Conservation (phyloP, 208 protist species). For the Leishmania amazonensis region DNA sequence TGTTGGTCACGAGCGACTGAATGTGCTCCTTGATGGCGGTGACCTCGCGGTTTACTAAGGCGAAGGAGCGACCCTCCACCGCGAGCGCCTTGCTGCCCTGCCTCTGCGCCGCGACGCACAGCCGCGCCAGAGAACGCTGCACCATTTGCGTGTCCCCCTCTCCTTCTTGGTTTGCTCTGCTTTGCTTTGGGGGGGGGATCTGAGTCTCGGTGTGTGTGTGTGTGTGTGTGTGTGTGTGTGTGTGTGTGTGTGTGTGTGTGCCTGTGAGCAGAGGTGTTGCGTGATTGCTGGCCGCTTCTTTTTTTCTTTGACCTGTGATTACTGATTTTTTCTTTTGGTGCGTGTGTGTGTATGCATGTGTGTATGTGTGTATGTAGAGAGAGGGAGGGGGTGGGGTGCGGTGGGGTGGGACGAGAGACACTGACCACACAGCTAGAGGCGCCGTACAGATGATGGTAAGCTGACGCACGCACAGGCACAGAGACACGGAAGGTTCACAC, state of each 20-base stretch:
- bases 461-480: background rate
- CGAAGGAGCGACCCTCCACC: slow-evolving; percentile 57
- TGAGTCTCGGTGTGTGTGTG: background rate
- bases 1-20: slow-evolving; percentile 56
- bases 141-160: slow-evolving; percentile 10
- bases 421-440: background rate
- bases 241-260: background rate
- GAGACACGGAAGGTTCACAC: background rate
- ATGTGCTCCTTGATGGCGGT: slow-evolving; percentile 69
- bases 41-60: slow-evolving; percentile 68
- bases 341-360: no score
- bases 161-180: background rate
- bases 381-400: background rate
- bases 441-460: background rate
- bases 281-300: background rate
- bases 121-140: slow-evolving; percentile 2
- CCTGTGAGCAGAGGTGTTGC: background rate
- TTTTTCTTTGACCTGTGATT: no score
- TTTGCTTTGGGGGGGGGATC: background rate
- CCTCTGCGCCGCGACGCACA: slow-evolving; percentile 20
- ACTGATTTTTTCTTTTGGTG: no score
- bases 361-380: no score
- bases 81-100: slow-evolving; percentile 40
- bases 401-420: background rate
- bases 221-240: background rate